phyloP scores from a whole-genome alignment of 1,139 yeast species.

The Hansenula lynferdii region DNA sequence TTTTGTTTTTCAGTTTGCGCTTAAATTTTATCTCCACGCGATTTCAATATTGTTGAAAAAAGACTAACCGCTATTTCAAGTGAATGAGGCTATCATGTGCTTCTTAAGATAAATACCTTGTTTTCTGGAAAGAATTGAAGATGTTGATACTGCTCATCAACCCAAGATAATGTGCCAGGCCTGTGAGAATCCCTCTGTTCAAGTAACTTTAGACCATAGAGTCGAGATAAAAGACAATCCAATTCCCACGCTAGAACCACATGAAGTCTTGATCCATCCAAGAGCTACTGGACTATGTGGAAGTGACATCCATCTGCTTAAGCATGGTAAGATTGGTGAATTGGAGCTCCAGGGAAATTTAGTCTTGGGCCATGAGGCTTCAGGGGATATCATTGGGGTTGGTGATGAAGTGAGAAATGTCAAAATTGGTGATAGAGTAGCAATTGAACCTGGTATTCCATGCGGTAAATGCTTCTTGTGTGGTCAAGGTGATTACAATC shows the following conservation, averaged over 20 bases:
- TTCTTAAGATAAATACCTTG: too few relatives aligned
- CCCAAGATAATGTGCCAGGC: background rate
- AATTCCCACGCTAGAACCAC: constrained; percentile 29
- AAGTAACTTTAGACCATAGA: constrained; percentile 27
- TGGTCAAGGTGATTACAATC: constrained; percentile 68
- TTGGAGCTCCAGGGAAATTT: constrained; percentile 51
- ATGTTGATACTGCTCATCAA: background rate
- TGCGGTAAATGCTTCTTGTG: constrained; percentile 70
- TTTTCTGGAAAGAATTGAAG: background rate
- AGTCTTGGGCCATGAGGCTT: constrained; percentile 71
- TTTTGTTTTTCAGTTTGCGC: background rate
- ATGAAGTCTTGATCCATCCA: constrained; percentile 41
- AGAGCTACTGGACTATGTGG: constrained; percentile 81
- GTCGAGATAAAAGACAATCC: constrained; percentile 28
- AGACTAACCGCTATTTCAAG: too few relatives aligned
- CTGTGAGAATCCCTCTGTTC: constrained; percentile 27
- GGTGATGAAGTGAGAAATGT: constrained; percentile 56
- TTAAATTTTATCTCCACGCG: background rate
- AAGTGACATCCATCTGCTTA: constrained; percentile 68
- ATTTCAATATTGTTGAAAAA: too few relatives aligned
- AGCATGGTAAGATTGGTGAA: constrained; percentile 73
- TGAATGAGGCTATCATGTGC: too few relatives aligned
- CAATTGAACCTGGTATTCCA: constrained; percentile 83
- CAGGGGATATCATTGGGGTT: constrained; percentile 63
- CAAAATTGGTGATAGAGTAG: constrained; percentile 73